These are phyloP conservation scores for Betula pendula DNA, from an alignment of 306 rosid genomes.

Conservation along the genomic window DNA sequence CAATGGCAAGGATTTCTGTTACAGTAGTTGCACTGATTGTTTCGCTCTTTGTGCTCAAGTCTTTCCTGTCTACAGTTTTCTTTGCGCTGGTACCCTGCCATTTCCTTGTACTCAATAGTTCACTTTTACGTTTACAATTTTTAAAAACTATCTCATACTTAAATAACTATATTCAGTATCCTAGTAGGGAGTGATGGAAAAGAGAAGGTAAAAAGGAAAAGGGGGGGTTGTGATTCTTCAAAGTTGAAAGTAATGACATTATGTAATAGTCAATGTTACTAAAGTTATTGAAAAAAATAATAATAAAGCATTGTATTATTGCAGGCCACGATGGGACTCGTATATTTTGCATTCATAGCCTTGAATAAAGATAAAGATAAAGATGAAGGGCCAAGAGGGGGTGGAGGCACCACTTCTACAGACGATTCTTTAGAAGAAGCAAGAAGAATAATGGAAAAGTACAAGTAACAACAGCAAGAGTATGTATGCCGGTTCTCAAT, in stretches of 20 bases:
- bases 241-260: not conserved
- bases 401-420: conserved; percentile 41
- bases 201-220: not conserved
- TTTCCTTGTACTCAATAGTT: conserved; percentile 10
- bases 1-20: conserved; percentile 58
- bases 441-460: conserved; percentile 90
- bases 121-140: not conserved
- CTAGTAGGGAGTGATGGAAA: not conserved
- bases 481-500: conserved; percentile 27
- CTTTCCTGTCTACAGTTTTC: conserved; percentile 56
- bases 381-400: conserved; percentile 58
- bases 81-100: conserved; percentile 54
- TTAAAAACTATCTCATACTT: not conserved
- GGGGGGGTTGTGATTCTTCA: not conserved
- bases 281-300: not conserved
- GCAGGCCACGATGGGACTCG: conserved; percentile 88
- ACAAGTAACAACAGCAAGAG: conserved; percentile 51
- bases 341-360: conserved; percentile 75
- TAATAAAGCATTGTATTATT: conserved; percentile 21
- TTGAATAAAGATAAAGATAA: conserved; percentile 84
- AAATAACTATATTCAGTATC: not conserved
- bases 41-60: conserved; percentile 60
- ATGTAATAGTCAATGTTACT: not conserved
- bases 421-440: conserved; percentile 92
- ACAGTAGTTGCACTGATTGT: conserved; percentile 55